Evolutionary conservation across 208 protist genomes (phyloP), one percentile per base, ranked within the genome.

Genomic region (Angomonas ambiguus): DNA sequence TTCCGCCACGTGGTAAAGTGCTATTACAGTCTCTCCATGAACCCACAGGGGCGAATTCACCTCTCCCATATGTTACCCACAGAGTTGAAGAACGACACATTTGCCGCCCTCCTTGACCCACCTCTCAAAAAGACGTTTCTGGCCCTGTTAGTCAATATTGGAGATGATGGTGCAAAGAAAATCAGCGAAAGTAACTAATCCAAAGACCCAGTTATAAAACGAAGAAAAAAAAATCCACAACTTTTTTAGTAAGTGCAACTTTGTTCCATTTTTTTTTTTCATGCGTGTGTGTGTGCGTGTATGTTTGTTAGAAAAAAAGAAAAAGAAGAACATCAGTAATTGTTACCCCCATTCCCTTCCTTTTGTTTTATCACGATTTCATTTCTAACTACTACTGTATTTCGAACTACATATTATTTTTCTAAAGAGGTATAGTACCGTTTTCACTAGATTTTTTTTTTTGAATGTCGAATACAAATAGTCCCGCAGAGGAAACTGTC

Each of bases 1-100:
- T 78, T 99, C 30, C 98, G 98, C 66, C 98, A 99, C 79, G 98
- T 99, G 48, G 96, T 99, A 35, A 91, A 98, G 51, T 99, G 98
- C 83, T 99, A 99, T 73, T 69, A 99, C 24, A 84, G 98, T 10
- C 88, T 99, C 4, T 91, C 96, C 18, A 98, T 99, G 32, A 96
- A 99, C 72, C 58, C 76, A n/a, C 83, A 87, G 3, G 94, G 82
- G 1, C 77, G 83, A 35, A 79, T 94, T 13, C 80, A 82, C 1
- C 79, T 98, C 6, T 70, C 64, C 8, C 75, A 82, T 34, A 87
- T 80, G 34, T 73, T 98, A 25, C 94, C 94, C 6, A 68, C 80
- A 38, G 88, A 91, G 53, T 77, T 98, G 66, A 86, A 86, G 24
- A 91, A 96, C 67, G 83, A 74, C 62, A 96, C 90, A 0, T 93